phyloP scores from a whole-genome alignment of 164 flowering plant species.

The Brasenia schreberi region DNA sequence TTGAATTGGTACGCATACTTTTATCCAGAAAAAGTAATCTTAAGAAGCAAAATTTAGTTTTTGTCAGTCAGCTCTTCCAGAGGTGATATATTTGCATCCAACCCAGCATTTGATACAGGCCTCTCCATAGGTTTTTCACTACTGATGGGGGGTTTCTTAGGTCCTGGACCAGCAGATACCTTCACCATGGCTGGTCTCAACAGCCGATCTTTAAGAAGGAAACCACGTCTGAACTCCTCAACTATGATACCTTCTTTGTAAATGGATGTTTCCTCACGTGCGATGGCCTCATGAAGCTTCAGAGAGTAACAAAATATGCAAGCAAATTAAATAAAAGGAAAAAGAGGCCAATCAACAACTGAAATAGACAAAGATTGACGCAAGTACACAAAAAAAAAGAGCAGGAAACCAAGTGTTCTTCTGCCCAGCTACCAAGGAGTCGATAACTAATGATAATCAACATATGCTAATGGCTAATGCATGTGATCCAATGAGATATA shows the following conservation, averaged over 20 bases:
- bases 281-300: conserved; percentile 87
- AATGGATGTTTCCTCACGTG: conserved; percentile 70
- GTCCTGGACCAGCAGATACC: conserved; percentile 81
- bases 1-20: too few relatives aligned
- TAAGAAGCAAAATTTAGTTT: not conserved
- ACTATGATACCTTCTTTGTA: conserved; percentile 65
- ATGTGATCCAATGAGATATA: not conserved
- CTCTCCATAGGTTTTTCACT: conserved; percentile 18
- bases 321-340: not conserved
- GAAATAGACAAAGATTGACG: too few relatives aligned
- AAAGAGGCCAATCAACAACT: not conserved
- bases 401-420: not conserved
- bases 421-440: not conserved
- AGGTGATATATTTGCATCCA: conserved; percentile 16
- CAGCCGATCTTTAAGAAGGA: conserved; percentile 59
- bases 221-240: conserved; percentile 73
- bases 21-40: not conserved
- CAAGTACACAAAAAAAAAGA: not conserved
- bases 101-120: conserved; percentile 27
- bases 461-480: too few relatives aligned
- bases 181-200: conserved; percentile 90
- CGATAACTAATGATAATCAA: not conserved
- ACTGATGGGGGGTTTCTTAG: conserved; percentile 20
- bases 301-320: not conserved
- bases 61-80: conserved; percentile 1